Conservation (phyloP, 257 asterid species). For the Scutellaria barbata region DNA sequence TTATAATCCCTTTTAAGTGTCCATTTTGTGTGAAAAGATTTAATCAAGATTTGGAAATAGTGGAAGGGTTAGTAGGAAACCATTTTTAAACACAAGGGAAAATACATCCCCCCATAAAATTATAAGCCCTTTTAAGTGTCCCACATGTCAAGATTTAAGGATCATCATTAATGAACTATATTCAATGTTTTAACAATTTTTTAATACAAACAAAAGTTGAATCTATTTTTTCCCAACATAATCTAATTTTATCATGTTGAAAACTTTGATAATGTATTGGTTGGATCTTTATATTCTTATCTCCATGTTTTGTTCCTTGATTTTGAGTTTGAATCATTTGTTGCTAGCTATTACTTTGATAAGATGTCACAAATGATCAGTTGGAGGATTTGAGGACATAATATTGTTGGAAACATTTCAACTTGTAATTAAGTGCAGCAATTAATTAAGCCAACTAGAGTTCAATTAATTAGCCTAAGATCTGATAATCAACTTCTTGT, state of each 20-base stretch:
- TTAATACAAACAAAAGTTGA: constrained; percentile 28
- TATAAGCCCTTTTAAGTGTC: constrained; percentile 30
- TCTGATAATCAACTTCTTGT: constrained; percentile 14
- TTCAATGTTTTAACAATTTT: constrained; percentile 33
- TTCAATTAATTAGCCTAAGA: not conserved
- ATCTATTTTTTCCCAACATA: constrained; percentile 35
- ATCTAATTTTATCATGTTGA: constrained; percentile 30
- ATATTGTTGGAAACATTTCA: constrained; percentile 12
- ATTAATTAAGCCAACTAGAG: not conserved
- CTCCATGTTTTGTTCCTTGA: constrained; percentile 6
- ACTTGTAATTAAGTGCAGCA: not conserved
- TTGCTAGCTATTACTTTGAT: constrained; percentile 29
- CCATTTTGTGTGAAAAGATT: constrained; percentile 20
- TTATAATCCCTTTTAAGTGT: constrained; percentile 26
- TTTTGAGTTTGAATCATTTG: constrained; percentile 32
- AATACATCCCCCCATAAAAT: constrained; percentile 41
- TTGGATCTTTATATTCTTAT: constrained; percentile 12
- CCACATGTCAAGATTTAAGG: constrained; percentile 47
- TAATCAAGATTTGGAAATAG: constrained; percentile 1
- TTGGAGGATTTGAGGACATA: constrained; percentile 26
- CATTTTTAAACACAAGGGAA: constrained; percentile 27
- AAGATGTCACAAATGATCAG: constrained; percentile 26
- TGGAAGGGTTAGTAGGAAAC: constrained; percentile 39
- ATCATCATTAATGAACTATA: constrained; percentile 37
- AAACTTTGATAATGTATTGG: constrained; percentile 21